Evolutionary conservation across 2,329 filamentous ascomycete genomes (phyloP), one percentile per base, ranked within the genome.

Genomic region (Trichoderma semiorbis): DNA sequence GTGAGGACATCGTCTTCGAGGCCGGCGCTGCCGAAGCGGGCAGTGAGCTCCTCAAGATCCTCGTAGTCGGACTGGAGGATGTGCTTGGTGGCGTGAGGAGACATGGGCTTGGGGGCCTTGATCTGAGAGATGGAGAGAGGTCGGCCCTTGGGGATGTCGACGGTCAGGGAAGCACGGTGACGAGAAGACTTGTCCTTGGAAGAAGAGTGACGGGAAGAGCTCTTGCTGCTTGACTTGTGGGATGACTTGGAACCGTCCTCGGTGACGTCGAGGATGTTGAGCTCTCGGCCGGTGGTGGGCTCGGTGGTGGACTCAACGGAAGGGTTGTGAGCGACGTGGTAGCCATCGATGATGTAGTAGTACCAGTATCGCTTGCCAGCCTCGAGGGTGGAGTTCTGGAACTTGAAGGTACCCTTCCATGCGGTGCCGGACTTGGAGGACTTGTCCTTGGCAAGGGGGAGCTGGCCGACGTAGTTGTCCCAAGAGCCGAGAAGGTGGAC

Each of bases 331-430:
- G 95, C 95, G 82, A 97, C 92, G 83, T 98, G 95, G 90, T 98
- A 98, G 78, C 96, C 96, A 83, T 99, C 96, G 83, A 98, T 96
- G 90, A 98, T 98, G 89, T 98, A 99, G 90, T 99, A 99, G 91
- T 98, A 99, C 96, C 96, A 99, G 90, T 98, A 98, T 81, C 95
- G 92, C 82, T 93, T 91, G 81, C 95, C 94, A 78, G 93, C 87
- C 86, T 95, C 91, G 78, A 98, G 89, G 73, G 93, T 95, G 74
- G 90, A 85, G 81, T 92, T 92, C 85, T 96, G 93, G 86, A 99
- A 98, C 85, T 94, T 92, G 88, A 99, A 98, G 79, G 94, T 97
- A 80, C 95, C 96, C 83, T 95, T 93, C 94, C 95, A 98, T 39
- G 36, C 36, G 77, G 92, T 92, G 80, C 94, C 94, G 71, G 92